Conservation (phyloP, 129 eudicot species). For the Logfia minima region DNA sequence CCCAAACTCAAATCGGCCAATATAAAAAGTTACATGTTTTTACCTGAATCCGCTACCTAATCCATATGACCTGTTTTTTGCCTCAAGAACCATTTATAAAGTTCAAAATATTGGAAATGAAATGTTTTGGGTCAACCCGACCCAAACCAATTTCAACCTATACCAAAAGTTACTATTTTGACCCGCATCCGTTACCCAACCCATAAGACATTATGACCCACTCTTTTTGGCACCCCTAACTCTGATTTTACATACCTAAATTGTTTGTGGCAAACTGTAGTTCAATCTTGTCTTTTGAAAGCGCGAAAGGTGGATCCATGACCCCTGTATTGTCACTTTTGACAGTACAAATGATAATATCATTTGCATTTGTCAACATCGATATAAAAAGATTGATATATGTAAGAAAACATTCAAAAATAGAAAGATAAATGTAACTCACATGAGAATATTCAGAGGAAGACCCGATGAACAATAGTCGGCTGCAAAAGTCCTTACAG, state of each 20-base stretch:
- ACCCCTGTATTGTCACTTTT: slow-evolving; percentile 90
- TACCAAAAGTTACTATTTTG: background rate
- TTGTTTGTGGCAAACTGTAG: slow-evolving; percentile 87
- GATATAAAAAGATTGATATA: background rate
- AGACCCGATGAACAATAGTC: slow-evolving; percentile 49
- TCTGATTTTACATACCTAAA: slow-evolving; percentile 45
- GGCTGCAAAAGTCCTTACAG: slow-evolving; percentile 63
- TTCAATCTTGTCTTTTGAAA: slow-evolving; percentile 72
- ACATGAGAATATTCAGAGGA: slow-evolving; percentile 71
- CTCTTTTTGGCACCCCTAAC: too few species aligned
- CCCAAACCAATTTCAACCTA: background rate
- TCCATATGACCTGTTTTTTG: background rate
- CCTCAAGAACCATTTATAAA: background rate
- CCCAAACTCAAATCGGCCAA: background rate
- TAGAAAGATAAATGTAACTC: background rate
- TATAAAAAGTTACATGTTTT: background rate
- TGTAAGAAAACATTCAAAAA: background rate
- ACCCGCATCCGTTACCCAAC: background rate
- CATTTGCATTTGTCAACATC: background rate
- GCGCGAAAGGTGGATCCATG: slow-evolving; percentile 75
- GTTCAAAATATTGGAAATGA: background rate
- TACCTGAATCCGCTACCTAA: background rate
- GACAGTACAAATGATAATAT: slow-evolving; percentile 13
- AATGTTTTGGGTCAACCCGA: background rate
- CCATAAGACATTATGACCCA: background rate